A percentile compares a stretch with the other conserved stretches of the same genome.
Evolutionary conservation across 768 basidiomycete species (phyloP).

Genomic region (Lentinula raphanica): DNA sequence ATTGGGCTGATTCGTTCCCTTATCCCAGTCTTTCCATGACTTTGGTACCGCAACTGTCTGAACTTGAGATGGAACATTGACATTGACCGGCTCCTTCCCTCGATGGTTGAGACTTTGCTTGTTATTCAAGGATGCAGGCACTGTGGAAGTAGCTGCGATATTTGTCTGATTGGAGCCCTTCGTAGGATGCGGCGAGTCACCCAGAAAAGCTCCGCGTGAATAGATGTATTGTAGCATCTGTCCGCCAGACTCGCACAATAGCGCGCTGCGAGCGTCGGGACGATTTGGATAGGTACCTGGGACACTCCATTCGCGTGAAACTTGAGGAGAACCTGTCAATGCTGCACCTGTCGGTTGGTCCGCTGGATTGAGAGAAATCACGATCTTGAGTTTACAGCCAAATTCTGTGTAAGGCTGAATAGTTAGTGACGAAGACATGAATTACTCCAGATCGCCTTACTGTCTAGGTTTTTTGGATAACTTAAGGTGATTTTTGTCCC

Average conservation of each 20-base stretch:
- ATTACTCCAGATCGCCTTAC: background rate
- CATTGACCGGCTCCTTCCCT: too few relatives aligned
- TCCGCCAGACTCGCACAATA: background rate
- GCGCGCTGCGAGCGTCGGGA: background rate
- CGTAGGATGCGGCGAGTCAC: background rate
- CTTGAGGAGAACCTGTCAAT: background rate
- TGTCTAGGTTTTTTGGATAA: background rate
- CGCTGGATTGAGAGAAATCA: background rate
- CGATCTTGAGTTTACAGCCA: background rate
- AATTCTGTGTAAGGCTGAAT: background rate
- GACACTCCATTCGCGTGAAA: background rate
- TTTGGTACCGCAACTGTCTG: background rate
- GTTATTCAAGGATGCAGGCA: background rate
- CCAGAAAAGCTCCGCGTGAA: background rate
- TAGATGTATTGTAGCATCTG: background rate
- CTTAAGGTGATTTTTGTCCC: background rate
- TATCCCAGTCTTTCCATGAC: background rate
- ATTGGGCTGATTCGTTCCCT: background rate
- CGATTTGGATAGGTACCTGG: background rate
- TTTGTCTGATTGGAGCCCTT: background rate
- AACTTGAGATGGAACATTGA: too few relatives aligned
- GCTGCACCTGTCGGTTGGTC: background rate
- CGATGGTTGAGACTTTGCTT: too few relatives aligned
- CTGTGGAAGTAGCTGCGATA: background rate
- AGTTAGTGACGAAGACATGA: background rate